phyloP scores from a whole-genome alignment of 2,329 filamentous ascomycete species.

The Curvularia sp. region DNA sequence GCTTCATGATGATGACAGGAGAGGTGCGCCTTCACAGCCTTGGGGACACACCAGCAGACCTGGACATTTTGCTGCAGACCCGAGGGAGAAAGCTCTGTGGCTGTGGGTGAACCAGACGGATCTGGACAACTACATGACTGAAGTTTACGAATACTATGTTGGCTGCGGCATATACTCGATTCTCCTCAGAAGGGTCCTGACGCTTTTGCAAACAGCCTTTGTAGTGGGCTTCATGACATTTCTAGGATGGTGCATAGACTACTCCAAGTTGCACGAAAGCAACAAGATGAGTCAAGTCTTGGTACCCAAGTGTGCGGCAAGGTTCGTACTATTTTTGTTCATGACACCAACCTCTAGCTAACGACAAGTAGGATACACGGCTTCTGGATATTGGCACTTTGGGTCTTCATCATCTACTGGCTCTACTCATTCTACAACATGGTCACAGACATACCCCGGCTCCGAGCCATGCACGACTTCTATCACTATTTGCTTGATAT shows the following conservation, averaged over 20 bases:
- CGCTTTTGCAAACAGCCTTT: slow-evolving; percentile 81
- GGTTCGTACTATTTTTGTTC: slow-evolving; percentile 28
- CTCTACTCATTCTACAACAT: slow-evolving; percentile 80
- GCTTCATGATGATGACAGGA: slow-evolving; percentile 47
- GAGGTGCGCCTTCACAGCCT: slow-evolving; percentile 22
- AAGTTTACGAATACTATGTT: slow-evolving; percentile 86
- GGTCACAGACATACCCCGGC: slow-evolving; percentile 73
- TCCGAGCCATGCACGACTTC: slow-evolving; percentile 83
- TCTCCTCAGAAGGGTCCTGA: slow-evolving; percentile 72
- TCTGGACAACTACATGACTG: slow-evolving; percentile 83
- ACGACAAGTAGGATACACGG: slow-evolving; percentile 69
- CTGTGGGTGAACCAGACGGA: slow-evolving; percentile 92
- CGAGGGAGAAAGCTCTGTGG: slow-evolving; percentile 84
- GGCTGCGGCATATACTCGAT: slow-evolving; percentile 88
- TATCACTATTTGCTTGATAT: slow-evolving; percentile 83
- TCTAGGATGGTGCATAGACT: slow-evolving; percentile 85
- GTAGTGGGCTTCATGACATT: slow-evolving; percentile 84
- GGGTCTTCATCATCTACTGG: slow-evolving; percentile 86
- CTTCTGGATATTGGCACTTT: slow-evolving; percentile 77
- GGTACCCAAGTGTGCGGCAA: slow-evolving; percentile 74
- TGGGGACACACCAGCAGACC: slow-evolving; percentile 35
- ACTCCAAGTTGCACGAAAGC: slow-evolving; percentile 71
- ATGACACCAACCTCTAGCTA: background rate
- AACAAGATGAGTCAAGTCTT: slow-evolving; percentile 67
- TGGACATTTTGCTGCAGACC: slow-evolving; percentile 54